Conservation (phyloP, 257 asterid species). For the Lantana camara region DNA sequence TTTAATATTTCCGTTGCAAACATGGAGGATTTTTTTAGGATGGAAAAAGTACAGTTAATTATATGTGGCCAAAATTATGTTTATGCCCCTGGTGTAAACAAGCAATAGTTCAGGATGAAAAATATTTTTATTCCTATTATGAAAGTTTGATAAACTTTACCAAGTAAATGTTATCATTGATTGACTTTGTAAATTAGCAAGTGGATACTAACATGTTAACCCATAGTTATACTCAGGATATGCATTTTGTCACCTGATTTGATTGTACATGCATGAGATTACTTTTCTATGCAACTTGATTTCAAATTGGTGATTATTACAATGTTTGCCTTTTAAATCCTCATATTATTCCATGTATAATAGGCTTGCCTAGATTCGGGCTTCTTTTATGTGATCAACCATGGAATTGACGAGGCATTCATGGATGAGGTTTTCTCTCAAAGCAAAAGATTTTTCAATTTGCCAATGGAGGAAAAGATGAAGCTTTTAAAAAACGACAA, state of each 20-base stretch:
- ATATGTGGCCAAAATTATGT: too few species aligned
- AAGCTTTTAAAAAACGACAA: constrained; percentile 72
- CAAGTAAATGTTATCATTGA: neutral
- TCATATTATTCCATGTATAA: constrained; percentile 3
- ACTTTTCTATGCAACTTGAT: neutral
- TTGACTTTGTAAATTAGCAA: neutral
- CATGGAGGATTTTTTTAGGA: too few species aligned
- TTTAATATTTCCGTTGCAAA: too few species aligned
- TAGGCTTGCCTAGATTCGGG: constrained; percentile 93
- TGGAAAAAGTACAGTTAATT: too few species aligned
- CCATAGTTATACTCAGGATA: neutral
- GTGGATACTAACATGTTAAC: neutral
- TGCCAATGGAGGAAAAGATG: constrained; percentile 79
- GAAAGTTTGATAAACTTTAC: neutral
- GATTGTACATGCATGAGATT: neutral
- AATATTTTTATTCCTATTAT: too few species aligned
- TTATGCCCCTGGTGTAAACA: too few species aligned
- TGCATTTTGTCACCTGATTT: neutral
- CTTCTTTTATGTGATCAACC: constrained; percentile 85
- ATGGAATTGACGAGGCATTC: constrained; percentile 71
- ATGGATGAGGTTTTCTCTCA: constrained; percentile 81
- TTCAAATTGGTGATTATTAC: neutral
- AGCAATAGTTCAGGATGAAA: too few species aligned
- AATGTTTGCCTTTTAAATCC: constrained; percentile 5
- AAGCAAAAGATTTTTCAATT: constrained; percentile 66